phyloP scores from a whole-genome alignment of 257 asterid genomes.

The Marsdenia floribunda region DNA sequence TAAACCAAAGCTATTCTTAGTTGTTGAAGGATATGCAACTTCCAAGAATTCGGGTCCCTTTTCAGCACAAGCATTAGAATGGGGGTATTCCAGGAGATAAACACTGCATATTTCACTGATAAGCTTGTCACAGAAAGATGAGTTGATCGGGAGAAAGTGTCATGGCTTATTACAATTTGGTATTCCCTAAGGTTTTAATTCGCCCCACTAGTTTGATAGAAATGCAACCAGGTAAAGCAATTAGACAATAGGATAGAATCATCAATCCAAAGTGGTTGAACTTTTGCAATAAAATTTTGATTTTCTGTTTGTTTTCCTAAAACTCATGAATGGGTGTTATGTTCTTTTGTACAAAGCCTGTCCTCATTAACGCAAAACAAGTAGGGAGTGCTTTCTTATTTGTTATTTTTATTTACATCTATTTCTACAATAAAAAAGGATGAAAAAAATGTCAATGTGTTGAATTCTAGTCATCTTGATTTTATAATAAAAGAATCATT shows the following conservation, averaged over 20 bases:
- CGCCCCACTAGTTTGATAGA: too few species aligned
- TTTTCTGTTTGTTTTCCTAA: not conserved
- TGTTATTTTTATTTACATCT: not conserved
- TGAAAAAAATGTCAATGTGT: not conserved
- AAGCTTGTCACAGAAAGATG: too few species aligned
- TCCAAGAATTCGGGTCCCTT: not conserved
- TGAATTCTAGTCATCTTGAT: not conserved
- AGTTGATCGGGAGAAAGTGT: not conserved
- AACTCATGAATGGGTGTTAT: not conserved
- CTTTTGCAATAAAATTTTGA: too few species aligned
- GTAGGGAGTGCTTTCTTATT: not conserved
- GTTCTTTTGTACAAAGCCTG: not conserved
- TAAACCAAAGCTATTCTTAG: not conserved
- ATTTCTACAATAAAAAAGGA: not conserved
- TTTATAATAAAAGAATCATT: not conserved
- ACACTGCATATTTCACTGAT: not conserved
- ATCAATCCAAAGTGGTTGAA: not conserved
- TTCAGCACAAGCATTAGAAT: not conserved
- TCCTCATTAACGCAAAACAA: not conserved
- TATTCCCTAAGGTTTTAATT: too few species aligned
- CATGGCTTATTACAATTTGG: not conserved
- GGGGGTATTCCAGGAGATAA: not conserved
- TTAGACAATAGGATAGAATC: not conserved
- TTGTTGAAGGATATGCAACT: not conserved
- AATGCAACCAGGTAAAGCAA: too few species aligned